These are phyloP conservation scores for Aspergillus leporis DNA, from an alignment of 495 filamentous ascomycete species.

Conservation along the genomic window DNA sequence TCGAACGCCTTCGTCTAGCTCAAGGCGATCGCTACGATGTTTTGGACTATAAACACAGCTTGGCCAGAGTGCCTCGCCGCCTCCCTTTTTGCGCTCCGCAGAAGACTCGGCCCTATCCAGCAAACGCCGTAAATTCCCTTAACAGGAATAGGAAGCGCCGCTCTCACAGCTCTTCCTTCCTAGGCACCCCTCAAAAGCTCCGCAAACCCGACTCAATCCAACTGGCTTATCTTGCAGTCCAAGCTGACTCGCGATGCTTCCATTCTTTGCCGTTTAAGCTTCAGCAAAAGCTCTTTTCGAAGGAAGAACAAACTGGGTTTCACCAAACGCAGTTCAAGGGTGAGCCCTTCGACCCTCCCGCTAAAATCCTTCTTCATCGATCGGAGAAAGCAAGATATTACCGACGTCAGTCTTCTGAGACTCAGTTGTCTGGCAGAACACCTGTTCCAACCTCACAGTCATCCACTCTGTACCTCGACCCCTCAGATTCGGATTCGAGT, in stretches of 20 bases:
- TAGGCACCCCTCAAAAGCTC: constrained; percentile 26
- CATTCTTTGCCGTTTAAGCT: constrained; percentile 70
- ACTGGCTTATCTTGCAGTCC: constrained; percentile 41
- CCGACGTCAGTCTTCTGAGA: constrained; percentile 26
- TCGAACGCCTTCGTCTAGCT: constrained; percentile 35
- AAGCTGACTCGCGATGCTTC: constrained; percentile 71
- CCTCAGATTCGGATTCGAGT: constrained; percentile 36
- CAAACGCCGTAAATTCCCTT: constrained; percentile 15
- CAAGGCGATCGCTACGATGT: constrained; percentile 30
- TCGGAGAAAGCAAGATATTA: constrained; percentile 14
- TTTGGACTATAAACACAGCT: constrained; percentile 22
- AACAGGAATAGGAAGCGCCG: constrained; percentile 14
- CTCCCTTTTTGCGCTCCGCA: constrained; percentile 16
- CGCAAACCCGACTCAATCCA: constrained; percentile 41
- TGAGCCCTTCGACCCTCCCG: constrained; percentile 68
- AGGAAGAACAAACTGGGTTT: constrained; percentile 69
- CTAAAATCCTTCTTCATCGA: constrained; percentile 56
- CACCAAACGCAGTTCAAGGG: constrained; percentile 53
- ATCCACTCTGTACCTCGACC: constrained; percentile 31
- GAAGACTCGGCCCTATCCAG: constrained; percentile 18
- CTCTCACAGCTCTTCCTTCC: constrained; percentile 20
- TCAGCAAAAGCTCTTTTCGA: constrained; percentile 66
- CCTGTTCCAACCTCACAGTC: constrained; percentile 18
- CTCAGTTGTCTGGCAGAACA: constrained; percentile 18
- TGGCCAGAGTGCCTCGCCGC: constrained; percentile 2